These are phyloP conservation scores for Acacia melanoxylon DNA, from an alignment of 306 rosid species.

Conservation along the genomic window DNA sequence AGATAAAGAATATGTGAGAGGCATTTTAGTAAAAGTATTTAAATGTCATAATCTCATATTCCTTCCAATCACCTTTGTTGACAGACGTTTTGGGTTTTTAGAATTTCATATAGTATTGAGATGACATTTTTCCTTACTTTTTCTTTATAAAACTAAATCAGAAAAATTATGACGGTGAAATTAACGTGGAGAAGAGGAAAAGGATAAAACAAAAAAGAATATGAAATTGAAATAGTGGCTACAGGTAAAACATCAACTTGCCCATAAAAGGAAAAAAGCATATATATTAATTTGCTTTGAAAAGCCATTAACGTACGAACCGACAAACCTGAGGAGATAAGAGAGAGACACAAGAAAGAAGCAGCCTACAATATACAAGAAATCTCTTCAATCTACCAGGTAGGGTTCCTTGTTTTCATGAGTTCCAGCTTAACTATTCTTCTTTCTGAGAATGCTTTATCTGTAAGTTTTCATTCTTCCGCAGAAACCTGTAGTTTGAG, in stretches of 20 bases:
- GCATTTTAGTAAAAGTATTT: too few relatives aligned
- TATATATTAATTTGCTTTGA: background rate
- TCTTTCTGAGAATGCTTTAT: background rate
- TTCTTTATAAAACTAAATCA: background rate
- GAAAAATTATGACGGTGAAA: background rate
- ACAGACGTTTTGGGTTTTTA: rapidly evolving
- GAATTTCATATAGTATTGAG: too few relatives aligned
- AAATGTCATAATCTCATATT: too few relatives aligned
- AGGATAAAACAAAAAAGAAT: background rate
- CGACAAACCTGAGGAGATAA: background rate
- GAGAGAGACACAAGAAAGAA: background rate
- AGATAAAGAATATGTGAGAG: too few relatives aligned
- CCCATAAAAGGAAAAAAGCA: background rate
- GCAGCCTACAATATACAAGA: background rate
- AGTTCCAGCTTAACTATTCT: background rate
- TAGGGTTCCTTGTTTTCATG: background rate
- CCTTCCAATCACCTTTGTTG: too few relatives aligned
- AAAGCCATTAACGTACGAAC: background rate
- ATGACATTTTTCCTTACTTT: too few relatives aligned
- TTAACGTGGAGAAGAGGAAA: background rate
- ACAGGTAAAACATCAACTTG: background rate
- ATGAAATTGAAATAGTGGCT: background rate
- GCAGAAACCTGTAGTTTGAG: background rate
- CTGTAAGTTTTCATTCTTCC: background rate
- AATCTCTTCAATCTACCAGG: background rate